These are phyloP conservation scores for Didymosphaeria variabile DNA, from an alignment of 2,329 filamentous ascomycete genomes.

Conservation along the genomic window DNA sequence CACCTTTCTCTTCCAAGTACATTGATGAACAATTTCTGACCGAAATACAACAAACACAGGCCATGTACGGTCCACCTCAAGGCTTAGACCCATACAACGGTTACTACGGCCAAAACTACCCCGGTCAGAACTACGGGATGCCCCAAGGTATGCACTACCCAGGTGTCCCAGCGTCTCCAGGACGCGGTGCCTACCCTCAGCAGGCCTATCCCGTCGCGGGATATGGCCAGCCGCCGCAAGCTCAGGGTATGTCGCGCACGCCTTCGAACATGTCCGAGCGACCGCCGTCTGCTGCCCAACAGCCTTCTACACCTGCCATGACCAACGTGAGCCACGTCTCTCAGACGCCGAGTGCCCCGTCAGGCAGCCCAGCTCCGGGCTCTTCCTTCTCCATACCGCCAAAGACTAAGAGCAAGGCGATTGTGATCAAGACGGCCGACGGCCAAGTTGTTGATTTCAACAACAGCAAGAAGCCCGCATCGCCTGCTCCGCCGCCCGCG, in stretches of 20 bases:
- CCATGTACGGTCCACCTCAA: constrained; percentile 65
- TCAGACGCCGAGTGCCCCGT: constrained; percentile 63
- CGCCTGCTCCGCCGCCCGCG: constrained; percentile 54
- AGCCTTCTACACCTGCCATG: constrained; percentile 65
- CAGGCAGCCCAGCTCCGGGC: constrained; percentile 68
- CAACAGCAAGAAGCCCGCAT: constrained; percentile 49
- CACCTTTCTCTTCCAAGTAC: constrained; percentile 73
- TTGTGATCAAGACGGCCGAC: constrained; percentile 82
- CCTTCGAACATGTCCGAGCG: constrained; percentile 65
- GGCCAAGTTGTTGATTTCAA: constrained; percentile 78
- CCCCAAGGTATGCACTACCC: constrained; percentile 56
- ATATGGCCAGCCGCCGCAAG: constrained; percentile 65
- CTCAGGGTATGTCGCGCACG: constrained; percentile 72
- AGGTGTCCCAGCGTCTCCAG: constrained; percentile 56
- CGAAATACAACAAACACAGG: constrained; percentile 67
- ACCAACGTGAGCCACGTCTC: constrained; percentile 53
- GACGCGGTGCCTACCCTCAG: constrained; percentile 58
- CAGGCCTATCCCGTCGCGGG: constrained; percentile 59
- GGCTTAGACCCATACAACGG: constrained; percentile 51
- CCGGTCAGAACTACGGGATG: constrained; percentile 59
- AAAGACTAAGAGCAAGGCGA: constrained; percentile 74
- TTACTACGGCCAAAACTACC: constrained; percentile 54
- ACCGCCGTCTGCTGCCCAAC: constrained; percentile 67
- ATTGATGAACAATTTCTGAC: constrained; percentile 80
- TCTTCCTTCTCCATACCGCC: constrained; percentile 70